phyloP scores from a whole-genome alignment of 257 asterid species.

The Salvia miltiorrhiza region DNA sequence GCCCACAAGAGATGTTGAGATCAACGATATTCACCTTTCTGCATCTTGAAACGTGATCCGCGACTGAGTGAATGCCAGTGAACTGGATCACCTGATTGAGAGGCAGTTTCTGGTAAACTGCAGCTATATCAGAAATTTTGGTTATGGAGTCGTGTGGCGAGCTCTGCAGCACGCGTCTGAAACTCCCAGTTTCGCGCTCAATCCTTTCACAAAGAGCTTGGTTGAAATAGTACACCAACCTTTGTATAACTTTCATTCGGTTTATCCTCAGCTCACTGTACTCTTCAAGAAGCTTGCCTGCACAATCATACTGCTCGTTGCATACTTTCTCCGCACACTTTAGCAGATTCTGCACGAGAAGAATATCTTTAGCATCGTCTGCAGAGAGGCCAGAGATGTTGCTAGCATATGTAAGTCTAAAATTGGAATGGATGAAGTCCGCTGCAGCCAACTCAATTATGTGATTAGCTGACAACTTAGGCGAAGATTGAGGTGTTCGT shows the following conservation, averaged over 20 bases:
- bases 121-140: conserved; percentile 7
- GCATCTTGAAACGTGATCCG: conserved; percentile 32
- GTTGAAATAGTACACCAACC: conserved; percentile 36
- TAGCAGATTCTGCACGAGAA: conserved; percentile 44
- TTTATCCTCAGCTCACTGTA: conserved; percentile 22
- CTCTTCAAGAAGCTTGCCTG: conserved; percentile 27
- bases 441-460: conserved; percentile 46
- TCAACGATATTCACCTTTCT: conserved; percentile 50
- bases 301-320: conserved; percentile 27
- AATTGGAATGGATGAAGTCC: conserved; percentile 31
- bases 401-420: conserved; percentile 25
- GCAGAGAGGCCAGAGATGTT: conserved; percentile 19
- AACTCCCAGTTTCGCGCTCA: conserved; percentile 30
- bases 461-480: conserved; percentile 16
- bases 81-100: conserved; percentile 34
- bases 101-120: conserved; percentile 34
- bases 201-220: conserved; percentile 48
- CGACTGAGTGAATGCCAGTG: conserved; percentile 36
- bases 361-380: conserved; percentile 27
- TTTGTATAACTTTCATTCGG: conserved; percentile 26
- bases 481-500: not conserved
- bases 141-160: not conserved
- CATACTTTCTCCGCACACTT: conserved; percentile 44
- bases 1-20: conserved; percentile 39
- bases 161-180: not conserved